Evolutionary conservation across 345 rosid genomes (phyloP), one percentile per base, ranked within the genome.

Genomic region (Euclidium syriacum): DNA sequence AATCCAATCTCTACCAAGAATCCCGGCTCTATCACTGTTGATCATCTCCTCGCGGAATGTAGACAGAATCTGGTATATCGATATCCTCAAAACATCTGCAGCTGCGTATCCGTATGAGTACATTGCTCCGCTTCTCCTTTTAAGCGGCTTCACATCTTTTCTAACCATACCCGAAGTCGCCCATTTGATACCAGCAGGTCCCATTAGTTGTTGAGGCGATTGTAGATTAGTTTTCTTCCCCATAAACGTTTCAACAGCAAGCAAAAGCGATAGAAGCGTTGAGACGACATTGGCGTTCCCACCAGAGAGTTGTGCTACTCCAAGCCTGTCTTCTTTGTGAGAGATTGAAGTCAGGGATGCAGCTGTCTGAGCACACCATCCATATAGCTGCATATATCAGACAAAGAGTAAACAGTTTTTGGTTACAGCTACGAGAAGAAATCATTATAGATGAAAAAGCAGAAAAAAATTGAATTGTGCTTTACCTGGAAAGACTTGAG

Each of bases 261-360:
- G 82, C 29, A 94, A 70, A 80, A 88, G 85, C 7, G 92, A 85
- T 24, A 87, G 14, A 27, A 94, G 90, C 6, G 86, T 78, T 4
- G 97, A 90, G 63, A 86, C 40, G 42, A 81, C 86, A 47, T 86
- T 76, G 7, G 95, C 72, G 43, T 83, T 90, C 68, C 92, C 83
- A 62, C 99, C 95, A 22, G 97, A 82, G 23, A 94, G 80, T 73
- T 90, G 99, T 27, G 99, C 99, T 48, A 94, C 91, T 39, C 99
- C 97, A 50, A 74, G 89, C 46, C 90, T 81, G 78, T 90, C 97
- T 72, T 94, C 96, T 32, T 73, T 67, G 63, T 53, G 91, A 5
- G 99, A 94, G 66, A 71, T 75, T 25, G 84, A 85, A 29, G 97
- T 87, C 71, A 90, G 73, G 50, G 81, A 79, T 20, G 97, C 82